phyloP scores from a whole-genome alignment of 164 flowering plant genomes.

The Taxillus chinensis region DNA sequence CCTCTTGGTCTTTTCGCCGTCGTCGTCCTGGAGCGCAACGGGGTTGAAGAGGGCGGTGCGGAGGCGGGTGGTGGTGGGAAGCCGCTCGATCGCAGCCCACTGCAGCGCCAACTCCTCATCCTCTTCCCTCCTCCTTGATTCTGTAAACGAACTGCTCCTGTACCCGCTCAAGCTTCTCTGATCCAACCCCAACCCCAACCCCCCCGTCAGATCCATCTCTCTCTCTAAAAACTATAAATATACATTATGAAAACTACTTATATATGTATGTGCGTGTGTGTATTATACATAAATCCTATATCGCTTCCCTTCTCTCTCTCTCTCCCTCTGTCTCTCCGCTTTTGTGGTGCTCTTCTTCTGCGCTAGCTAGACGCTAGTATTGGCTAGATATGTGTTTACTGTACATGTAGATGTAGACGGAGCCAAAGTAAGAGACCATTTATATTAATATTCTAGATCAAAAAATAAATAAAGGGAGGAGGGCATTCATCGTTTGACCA shows the following conservation, averaged over 20 bases:
- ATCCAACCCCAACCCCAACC: background rate
- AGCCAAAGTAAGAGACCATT: too few relatives aligned
- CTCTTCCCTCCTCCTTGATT: background rate
- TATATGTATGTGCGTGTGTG: too few relatives aligned
- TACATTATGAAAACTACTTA: too few relatives aligned
- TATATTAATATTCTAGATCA: too few relatives aligned
- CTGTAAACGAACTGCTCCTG: background rate
- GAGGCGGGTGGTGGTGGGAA: constrained; percentile 26
- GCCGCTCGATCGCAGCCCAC: constrained; percentile 37
- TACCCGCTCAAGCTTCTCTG: background rate
- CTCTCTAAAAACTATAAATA: too few relatives aligned
- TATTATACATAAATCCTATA: too few relatives aligned
- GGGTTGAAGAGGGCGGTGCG: constrained; percentile 18
- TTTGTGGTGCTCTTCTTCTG: too few relatives aligned
- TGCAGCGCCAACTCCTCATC: constrained; percentile 19
- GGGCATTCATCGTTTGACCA: too few relatives aligned
- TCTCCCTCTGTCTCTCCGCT: background rate
- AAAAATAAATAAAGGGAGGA: too few relatives aligned
- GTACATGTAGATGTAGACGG: too few relatives aligned
- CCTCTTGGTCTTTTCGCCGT: background rate
- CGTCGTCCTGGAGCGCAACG: background rate
- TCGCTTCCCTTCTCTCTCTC: background rate
- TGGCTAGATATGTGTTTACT: too few relatives aligned
- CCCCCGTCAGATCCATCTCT: background rate
- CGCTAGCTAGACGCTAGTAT: too few relatives aligned